phyloP scores from a whole-genome alignment of 148 eudicot species.

The Silene latifolia region DNA sequence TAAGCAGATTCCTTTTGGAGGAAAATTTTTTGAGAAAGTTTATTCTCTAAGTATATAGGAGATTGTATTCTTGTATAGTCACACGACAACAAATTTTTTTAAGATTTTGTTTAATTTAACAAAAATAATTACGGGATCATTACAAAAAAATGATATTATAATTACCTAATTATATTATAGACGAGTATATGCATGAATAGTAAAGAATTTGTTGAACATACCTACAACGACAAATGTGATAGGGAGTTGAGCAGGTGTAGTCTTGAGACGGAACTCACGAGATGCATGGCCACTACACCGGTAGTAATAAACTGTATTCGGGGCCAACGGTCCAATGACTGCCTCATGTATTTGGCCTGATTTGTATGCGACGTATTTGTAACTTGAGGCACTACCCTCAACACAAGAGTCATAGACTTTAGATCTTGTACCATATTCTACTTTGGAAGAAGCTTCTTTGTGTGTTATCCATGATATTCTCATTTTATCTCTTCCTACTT shows the following conservation, averaged over 20 bases:
- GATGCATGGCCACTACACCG: constrained; percentile 41
- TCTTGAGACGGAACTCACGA: constrained; percentile 51
- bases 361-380: constrained; percentile 36
- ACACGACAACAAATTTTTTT: no score
- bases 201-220: constrained; percentile 11
- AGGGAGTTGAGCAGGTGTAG: constrained; percentile 57
- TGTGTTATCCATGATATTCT: constrained; percentile 71
- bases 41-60: no score
- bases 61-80: no score
- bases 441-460: constrained; percentile 34
- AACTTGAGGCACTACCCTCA: constrained; percentile 37
- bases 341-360: constrained; percentile 60
- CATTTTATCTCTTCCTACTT: constrained; percentile 57
- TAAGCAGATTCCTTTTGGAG: no score
- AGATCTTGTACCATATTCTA: constrained; percentile 51
- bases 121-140: no score
- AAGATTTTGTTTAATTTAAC: no score
- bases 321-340: constrained; percentile 50
- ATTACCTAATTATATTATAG: no score
- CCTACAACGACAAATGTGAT: constrained; percentile 58
- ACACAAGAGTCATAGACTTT: constrained; percentile 31
- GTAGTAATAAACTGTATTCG: constrained; percentile 52
- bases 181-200: no score
- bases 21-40: no score
- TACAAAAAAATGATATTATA: no score